phyloP scores from a whole-genome alignment of 2,329 filamentous ascomycete species.

The Fusarium redolens region DNA sequence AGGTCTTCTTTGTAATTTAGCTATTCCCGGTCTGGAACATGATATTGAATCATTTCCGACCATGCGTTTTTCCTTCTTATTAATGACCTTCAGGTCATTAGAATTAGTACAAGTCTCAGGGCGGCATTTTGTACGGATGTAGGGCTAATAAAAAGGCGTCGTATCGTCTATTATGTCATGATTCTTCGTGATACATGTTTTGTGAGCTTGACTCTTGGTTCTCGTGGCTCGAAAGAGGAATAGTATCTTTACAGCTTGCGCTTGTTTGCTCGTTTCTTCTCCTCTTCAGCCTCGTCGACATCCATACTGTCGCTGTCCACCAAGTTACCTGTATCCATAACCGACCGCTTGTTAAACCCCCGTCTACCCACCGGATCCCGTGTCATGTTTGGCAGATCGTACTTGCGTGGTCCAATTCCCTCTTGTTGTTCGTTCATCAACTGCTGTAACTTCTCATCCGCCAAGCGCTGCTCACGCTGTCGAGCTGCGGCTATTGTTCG shows the following conservation, averaged over 20 bases:
- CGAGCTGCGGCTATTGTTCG: slow-evolving; percentile 67
- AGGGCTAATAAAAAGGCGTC: slow-evolving; percentile 37
- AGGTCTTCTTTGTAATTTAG: slow-evolving; percentile 44
- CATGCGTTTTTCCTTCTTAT: slow-evolving; percentile 30
- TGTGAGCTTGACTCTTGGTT: slow-evolving; percentile 1
- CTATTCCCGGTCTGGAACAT: slow-evolving; percentile 32
- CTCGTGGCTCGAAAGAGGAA: background rate
- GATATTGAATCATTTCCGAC: slow-evolving; percentile 25
- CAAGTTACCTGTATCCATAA: slow-evolving; percentile 57
- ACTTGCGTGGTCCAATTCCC: slow-evolving; percentile 49
- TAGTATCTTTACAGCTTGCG: slow-evolving; percentile 60
- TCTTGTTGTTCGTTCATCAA: slow-evolving; percentile 62
- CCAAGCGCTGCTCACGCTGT: slow-evolving; percentile 60
- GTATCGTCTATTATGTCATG: slow-evolving; percentile 45
- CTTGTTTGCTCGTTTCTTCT: slow-evolving; percentile 63
- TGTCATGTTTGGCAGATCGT: slow-evolving; percentile 31
- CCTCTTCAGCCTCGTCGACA: slow-evolving; percentile 64
- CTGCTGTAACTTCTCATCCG: slow-evolving; percentile 60
- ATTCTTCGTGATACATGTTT: slow-evolving; percentile 45
- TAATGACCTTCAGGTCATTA: slow-evolving; percentile 22
- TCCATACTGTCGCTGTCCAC: slow-evolving; percentile 66
- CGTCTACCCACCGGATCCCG: slow-evolving; percentile 44
- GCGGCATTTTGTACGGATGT: slow-evolving; percentile 35
- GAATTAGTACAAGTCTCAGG: slow-evolving; percentile 10
- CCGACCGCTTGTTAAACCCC: slow-evolving; percentile 49